phyloP scores from a whole-genome alignment of 164 flowering plant species.

The Echeveria elegans region DNA sequence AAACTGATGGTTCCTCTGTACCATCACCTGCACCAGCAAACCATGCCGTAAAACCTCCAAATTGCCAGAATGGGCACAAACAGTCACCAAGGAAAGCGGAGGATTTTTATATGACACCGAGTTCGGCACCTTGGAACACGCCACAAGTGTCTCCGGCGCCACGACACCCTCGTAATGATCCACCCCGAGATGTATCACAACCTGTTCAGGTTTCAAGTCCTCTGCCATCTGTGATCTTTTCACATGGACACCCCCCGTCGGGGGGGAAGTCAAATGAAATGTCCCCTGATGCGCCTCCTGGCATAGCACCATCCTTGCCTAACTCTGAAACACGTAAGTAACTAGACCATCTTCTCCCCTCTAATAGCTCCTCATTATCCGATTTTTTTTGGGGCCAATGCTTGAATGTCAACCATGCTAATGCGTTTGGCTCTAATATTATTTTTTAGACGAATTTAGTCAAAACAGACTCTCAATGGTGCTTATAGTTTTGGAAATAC shows the following conservation, averaged over 20 bases:
- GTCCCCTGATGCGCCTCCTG: slow-evolving; percentile 26
- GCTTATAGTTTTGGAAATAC: neutral
- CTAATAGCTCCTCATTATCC: neutral
- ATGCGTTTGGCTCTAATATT: neutral
- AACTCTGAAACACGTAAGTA: slow-evolving; percentile 3
- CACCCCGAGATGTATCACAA: slow-evolving; percentile 26
- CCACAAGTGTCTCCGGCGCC: slow-evolving; percentile 28
- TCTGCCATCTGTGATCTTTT: slow-evolving; percentile 40
- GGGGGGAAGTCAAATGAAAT: slow-evolving; percentile 18
- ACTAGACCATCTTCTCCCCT: neutral
- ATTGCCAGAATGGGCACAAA: slow-evolving; percentile 25
- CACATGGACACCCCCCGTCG: slow-evolving; percentile 50
- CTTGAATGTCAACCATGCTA: neutral
- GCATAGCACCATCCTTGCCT: slow-evolving; percentile 1
- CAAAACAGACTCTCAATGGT: neutral
- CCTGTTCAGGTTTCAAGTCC: slow-evolving; percentile 35
- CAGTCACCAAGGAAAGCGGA: slow-evolving; percentile 21
- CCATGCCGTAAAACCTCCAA: slow-evolving; percentile 32
- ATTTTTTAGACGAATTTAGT: neutral
- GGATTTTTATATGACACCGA: slow-evolving; percentile 18
- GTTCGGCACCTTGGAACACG: slow-evolving; percentile 30
- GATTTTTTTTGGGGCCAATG: neutral
- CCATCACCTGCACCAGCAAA: slow-evolving; percentile 24
- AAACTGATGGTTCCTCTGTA: slow-evolving; percentile 12
- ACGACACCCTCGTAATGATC: slow-evolving; percentile 19